phyloP scores from a whole-genome alignment of 2,329 filamentous ascomycete species.

The Hypoxylon sp. region DNA sequence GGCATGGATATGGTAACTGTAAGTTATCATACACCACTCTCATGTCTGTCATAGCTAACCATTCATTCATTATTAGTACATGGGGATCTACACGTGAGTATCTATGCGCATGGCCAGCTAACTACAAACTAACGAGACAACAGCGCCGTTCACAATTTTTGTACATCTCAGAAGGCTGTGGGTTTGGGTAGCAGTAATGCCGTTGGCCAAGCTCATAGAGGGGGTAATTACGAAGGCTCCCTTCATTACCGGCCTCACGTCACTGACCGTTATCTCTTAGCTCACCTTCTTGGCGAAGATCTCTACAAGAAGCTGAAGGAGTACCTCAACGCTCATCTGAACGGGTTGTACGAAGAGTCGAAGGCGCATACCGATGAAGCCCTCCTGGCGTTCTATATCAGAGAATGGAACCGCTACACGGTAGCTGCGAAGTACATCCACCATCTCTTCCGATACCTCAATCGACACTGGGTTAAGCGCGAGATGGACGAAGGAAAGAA shows the following conservation, averaged over 20 bases:
- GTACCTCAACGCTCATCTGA: conserved; percentile 85
- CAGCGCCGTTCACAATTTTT: conserved; percentile 97
- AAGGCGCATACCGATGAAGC: conserved; percentile 90
- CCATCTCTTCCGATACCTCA: conserved; percentile 95
- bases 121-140: conserved; percentile 55
- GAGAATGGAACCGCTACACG: conserved; percentile 96
- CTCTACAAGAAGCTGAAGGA: conserved; percentile 91
- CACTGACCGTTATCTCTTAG: conserved; percentile 62
- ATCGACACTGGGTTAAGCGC: conserved; percentile 98
- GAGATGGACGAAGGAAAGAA: conserved; percentile 99
- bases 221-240: conserved; percentile 67
- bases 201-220: conserved; percentile 73
- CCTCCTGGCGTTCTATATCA: conserved; percentile 91
- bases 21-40: conserved; percentile 52
- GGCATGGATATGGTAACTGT: conserved; percentile 94
- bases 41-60: conserved; percentile 33
- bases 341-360: conserved; percentile 78
- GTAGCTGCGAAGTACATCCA: conserved; percentile 97
- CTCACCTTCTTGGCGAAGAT: conserved; percentile 94
- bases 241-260: conserved; percentile 29
- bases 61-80: conserved; percentile 72
- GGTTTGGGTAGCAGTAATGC: conserved; percentile 64
- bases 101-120: conserved; percentile 1
- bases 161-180: conserved; percentile 95
- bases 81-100: conserved; percentile 91